A percentile compares a stretch with the other conserved stretches of the same genome.
phyloP scores from a whole-genome alignment of 2,329 filamentous ascomycete genomes.

The Sordariomycetes sp. region DNA sequence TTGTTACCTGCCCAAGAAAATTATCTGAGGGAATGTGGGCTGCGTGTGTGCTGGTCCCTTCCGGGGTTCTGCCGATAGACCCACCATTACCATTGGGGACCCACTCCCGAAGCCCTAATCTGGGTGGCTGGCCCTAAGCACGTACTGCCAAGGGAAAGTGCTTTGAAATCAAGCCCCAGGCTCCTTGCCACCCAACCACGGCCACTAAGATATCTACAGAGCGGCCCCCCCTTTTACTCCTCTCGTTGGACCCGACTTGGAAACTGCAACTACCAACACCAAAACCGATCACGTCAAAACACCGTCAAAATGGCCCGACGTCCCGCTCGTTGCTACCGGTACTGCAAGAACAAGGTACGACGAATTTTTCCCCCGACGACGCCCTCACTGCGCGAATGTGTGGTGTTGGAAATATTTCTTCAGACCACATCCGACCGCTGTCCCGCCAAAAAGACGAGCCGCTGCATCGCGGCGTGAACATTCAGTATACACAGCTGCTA shows the following conservation, averaged over 20 bases:
- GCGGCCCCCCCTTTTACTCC: not conserved
- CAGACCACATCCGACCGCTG: not conserved
- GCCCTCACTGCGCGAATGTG: not conserved
- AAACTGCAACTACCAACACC: conserved; percentile 16
- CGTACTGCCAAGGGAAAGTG: conserved; percentile 15
- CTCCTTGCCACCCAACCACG: conserved; percentile 11
- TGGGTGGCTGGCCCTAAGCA: not conserved
- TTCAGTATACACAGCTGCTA: not conserved
- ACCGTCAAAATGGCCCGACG: conserved; percentile 94
- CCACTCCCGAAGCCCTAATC: conserved; percentile 2
- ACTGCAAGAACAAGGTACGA: conserved; percentile 99
- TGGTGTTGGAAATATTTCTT: not conserved
- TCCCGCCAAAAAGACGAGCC: not conserved
- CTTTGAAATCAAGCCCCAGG: conserved; percentile 39
- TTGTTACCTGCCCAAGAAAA: conserved; percentile 5
- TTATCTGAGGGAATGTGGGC: conserved; percentile 4
- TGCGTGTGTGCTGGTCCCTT: not conserved
- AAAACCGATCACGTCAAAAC: conserved; percentile 18
- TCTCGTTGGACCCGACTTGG: conserved; percentile 9
- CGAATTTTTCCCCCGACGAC: not conserved
- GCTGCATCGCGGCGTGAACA: not conserved
- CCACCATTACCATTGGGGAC: not conserved
- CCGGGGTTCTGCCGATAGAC: not conserved
- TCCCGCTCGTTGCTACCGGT: conserved; percentile 98
- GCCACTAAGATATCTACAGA: not conserved